Evolutionary conservation across 2,329 filamentous ascomycete genomes (phyloP), one percentile per base, ranked within the genome.

Genomic region (Penicillium verrucosum): DNA sequence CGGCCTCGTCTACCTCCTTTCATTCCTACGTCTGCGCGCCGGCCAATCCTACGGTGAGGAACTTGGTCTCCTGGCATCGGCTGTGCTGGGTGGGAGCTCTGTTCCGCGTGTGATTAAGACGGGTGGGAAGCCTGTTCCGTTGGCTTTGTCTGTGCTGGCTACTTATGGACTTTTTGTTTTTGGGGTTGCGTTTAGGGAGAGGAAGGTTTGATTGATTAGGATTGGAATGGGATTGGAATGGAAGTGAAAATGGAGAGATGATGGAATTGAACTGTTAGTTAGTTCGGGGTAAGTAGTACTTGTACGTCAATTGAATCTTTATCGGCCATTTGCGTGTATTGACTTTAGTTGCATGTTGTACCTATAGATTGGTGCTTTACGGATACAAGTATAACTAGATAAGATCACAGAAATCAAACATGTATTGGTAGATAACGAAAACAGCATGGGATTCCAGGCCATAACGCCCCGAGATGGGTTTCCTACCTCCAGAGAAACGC

Each of bases 91-190:
- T 2, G 92, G 91, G 21, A 89, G 89, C 41, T 89, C 90, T 2
- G 87, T 97, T 58, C 94, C 94, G 12, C 84, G 94, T 51, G 94
- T 92, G 5, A 86, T 99, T 69, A 90, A 86, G 73, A 83, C 87
- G 41, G 81, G 83, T 66, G 71, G 70, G 10, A 99, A 97, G 82
- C 89, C 90, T 0, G 84, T 99, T 51, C 93, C 94, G 0, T 81
- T 89, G 54, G 85, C 87, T 11, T 78, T 99, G 69, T 93, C 90
- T 69, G 69, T 92, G 46, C 71, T 97, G 69, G 91, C 93, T 14
- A 79, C 86, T 10, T 90, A 90, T 73, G 93, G 93, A 16, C 71
- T 96, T 65, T 81, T 85, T 68, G 87, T 88, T 25, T 97, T 94
- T 78, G 92, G 91, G 58, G 82, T 82, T 68, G 90, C 88, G 38